These are phyloP conservation scores for Aspergillus texensis DNA, from an alignment of 2,329 filamentous ascomycete genomes.

Conservation along the genomic window DNA sequence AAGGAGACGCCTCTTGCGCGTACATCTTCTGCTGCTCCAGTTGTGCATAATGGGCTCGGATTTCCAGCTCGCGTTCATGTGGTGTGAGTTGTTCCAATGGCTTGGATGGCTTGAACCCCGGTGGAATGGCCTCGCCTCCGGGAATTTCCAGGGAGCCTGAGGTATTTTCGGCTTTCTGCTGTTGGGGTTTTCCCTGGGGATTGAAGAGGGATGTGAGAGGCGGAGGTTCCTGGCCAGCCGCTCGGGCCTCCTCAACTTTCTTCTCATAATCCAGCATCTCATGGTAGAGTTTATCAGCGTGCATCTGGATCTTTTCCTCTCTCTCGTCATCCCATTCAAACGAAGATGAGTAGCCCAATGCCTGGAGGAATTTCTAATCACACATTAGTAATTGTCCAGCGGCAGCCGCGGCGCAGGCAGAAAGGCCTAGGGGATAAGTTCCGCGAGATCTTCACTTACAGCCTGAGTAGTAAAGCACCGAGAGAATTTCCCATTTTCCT, in stretches of 20 bases:
- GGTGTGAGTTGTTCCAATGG: constrained; percentile 46
- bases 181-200: constrained; percentile 30
- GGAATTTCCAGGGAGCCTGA: constrained; percentile 36
- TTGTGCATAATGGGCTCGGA: constrained; percentile 41
- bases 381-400: constrained; percentile 10
- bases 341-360: constrained; percentile 79
- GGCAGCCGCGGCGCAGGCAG: background rate
- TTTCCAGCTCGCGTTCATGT: constrained; percentile 50
- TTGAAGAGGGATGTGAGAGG: constrained; percentile 50
- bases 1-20: constrained; percentile 37
- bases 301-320: constrained; percentile 92
- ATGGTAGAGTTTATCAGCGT: constrained; percentile 88
- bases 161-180: constrained; percentile 12
- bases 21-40: constrained; percentile 42
- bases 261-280: constrained; percentile 82
- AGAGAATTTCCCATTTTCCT: constrained; percentile 76
- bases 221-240: constrained; percentile 46
- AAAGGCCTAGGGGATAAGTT: background rate
- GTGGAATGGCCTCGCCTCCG: constrained; percentile 39
- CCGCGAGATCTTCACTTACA: constrained; percentile 50
- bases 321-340: constrained; percentile 65
- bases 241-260: constrained; percentile 63
- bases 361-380: constrained; percentile 77
- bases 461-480: constrained; percentile 88
- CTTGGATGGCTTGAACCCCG: constrained; percentile 40